Base-by-base conservation (phyloP, 495 filamentous ascomycete genomes). In the Viridothelium virens region DNA sequence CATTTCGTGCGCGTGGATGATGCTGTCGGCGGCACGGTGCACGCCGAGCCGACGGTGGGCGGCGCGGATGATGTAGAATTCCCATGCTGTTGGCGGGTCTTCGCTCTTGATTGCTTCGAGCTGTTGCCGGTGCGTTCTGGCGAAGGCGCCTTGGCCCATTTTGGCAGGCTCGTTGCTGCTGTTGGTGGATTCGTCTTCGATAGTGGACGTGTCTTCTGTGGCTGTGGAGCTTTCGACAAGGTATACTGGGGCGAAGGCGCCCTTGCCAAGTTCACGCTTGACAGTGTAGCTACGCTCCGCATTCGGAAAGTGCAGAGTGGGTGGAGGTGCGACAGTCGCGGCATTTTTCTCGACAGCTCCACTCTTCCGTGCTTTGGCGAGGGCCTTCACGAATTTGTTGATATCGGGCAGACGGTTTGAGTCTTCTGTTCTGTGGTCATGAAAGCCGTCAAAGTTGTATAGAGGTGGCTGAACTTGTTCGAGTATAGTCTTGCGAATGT, bases 51-150 rank as follows among this genome's bases (percentile, higher is more conserved):
- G 89, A 0, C 84, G 79, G 63, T 91, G 86, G 2, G 90, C 85
- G 36, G 89, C 84, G 1, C 89, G 87, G 79, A 97, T 93, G 77
- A 98, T 95, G 76, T 96, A 89, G 75, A 97, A 98, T 73, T 98
- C 94, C 94, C 95, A 98, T 1, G 90, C 78, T 14, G 85, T 87
- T 0, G 92, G 91, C 3, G 92, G 91, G 61, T 88, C 85, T 74
- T 98, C 94, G 83, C 96, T 89, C 75, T 98, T 98, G 68, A 98
- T 79, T 1, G 94, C 94, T 75, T 96, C 91, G 25, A 92, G 83
- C 7, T 75, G 67, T 62, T 81, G 77, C 12, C 88, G 83, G 16
- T 70, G 73, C 1, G 79, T 76, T 59, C 74, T 74, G 47, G 78
- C 79, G 63, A 83, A 83, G 3, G 77, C 74, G 9, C 82, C 81